phyloP scores from a whole-genome alignment of 352 stramenopile species.

The Peronospora tabacina region DNA sequence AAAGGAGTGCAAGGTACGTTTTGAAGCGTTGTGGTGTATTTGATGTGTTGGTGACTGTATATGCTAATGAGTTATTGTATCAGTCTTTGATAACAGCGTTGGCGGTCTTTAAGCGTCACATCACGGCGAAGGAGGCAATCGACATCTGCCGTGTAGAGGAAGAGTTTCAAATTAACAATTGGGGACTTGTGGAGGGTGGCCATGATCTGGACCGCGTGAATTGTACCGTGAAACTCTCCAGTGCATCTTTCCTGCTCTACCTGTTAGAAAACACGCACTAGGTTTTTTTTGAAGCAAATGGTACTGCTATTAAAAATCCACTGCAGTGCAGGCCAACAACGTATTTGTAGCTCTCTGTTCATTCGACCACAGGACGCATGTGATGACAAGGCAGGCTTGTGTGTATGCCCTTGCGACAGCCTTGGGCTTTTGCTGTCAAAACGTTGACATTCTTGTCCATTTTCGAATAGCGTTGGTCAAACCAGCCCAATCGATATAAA shows the following conservation, averaged over 20 bases:
- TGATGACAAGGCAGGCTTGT: constrained; percentile 4
- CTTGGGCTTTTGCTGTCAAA: constrained; percentile 28
- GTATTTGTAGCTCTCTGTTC: background rate
- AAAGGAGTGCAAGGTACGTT: constrained; percentile 78
- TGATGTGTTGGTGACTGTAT: background rate
- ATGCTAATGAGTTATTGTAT: background rate
- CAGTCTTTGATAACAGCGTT: constrained; percentile 78
- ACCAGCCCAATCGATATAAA: no score
- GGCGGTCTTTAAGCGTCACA: constrained; percentile 77
- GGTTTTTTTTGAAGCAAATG: background rate
- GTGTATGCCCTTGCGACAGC: constrained; percentile 32
- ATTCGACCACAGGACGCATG: constrained; percentile 5
- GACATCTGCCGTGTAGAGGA: constrained; percentile 78
- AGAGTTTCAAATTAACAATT: constrained; percentile 85
- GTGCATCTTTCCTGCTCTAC: constrained; percentile 79
- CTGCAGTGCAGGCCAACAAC: background rate
- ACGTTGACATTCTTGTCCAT: constrained; percentile 17
- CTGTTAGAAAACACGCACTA: constrained; percentile 69
- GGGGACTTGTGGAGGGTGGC: constrained; percentile 82
- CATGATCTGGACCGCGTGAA: constrained; percentile 87
- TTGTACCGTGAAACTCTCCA: constrained; percentile 73
- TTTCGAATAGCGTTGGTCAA: no score
- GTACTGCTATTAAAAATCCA: constrained; percentile 3
- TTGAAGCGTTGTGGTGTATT: background rate
- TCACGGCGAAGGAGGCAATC: constrained; percentile 81